Evolutionary conservation across 257 asterid species (phyloP).

Genomic region (Petrea volubilis): DNA sequence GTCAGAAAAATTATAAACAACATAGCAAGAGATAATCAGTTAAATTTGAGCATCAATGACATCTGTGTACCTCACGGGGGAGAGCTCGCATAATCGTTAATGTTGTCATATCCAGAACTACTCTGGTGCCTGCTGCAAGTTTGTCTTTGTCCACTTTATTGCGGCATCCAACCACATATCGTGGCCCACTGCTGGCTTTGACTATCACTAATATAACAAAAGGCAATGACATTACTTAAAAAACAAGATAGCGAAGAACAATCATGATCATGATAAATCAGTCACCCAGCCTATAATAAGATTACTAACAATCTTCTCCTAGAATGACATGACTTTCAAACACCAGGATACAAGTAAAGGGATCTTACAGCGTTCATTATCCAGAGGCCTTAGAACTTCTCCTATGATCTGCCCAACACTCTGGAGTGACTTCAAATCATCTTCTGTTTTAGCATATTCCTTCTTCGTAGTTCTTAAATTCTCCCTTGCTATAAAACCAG

Average conservation of each 20-base stretch:
- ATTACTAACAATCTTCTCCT: background rate
- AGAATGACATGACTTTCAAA: background rate
- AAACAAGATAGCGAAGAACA: conserved; percentile 2
- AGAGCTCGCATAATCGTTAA: conserved; percentile 98
- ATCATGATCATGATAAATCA: background rate
- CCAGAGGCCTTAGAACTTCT: conserved; percentile 95
- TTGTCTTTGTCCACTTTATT: conserved; percentile 95
- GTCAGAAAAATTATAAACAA: background rate
- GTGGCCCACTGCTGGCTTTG: conserved; percentile 95
- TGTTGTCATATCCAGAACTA: conserved; percentile 96
- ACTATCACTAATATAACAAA: conserved; percentile 67
- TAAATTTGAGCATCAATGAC: background rate
- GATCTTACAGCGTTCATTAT: conserved; percentile 64
- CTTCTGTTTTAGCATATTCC: conserved; percentile 92
- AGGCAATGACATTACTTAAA: background rate
- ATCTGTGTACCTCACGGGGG: conserved; percentile 82
- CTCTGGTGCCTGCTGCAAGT: conserved; percentile 91
- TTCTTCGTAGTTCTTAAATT: conserved; percentile 71
- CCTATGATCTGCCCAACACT: conserved; percentile 99
- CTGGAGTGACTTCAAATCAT: conserved; percentile 95
- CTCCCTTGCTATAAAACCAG: conserved; percentile 60
- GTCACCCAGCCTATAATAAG: background rate
- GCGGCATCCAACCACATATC: conserved; percentile 98
- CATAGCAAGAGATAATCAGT: background rate
- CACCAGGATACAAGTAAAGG: conserved; percentile 7